Percentiles rank a stretch among this genome's conserved stretches.
phyloP scores from a whole-genome alignment of 805 yeast genomes.

The Clavispora fructus region DNA sequence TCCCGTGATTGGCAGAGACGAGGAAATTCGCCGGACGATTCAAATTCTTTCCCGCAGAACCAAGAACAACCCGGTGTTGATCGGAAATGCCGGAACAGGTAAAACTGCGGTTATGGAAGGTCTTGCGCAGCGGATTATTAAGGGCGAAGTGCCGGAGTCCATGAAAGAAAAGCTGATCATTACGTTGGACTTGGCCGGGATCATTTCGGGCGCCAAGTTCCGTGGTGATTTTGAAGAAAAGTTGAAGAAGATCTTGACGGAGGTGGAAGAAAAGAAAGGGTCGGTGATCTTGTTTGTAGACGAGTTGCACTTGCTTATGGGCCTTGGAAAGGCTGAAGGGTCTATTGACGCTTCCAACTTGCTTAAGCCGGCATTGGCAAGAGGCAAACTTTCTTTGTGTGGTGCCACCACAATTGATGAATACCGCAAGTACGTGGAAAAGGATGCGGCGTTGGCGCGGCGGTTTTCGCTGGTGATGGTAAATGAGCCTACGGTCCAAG shows the following conservation, averaged over 20 bases:
- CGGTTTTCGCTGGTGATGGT: constrained; percentile 86
- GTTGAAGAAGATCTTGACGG: constrained; percentile 72
- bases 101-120: constrained; percentile 97
- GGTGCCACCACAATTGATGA: constrained; percentile 97
- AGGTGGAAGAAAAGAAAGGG: constrained; percentile 75
- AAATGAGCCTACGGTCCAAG: constrained; percentile 85
- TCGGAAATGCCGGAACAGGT: constrained; percentile 98
- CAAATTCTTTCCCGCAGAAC: constrained; percentile 90
- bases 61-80: constrained; percentile 90
- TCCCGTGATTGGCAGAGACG: constrained; percentile 96
- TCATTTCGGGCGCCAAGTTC: constrained; percentile 92
- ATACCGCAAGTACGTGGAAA: constrained; percentile 86
- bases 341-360: constrained; percentile 93
- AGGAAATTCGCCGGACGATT: constrained; percentile 87
- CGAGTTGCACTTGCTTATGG: constrained; percentile 84
- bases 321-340: constrained; percentile 91
- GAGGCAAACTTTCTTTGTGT: constrained; percentile 88
- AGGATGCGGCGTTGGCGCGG: constrained; percentile 93
- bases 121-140: constrained; percentile 84
- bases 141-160: constrained; percentile 91
- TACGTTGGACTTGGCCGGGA: constrained; percentile 79
- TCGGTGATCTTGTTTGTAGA: constrained; percentile 79
- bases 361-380: constrained; percentile 87
- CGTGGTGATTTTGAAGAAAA: constrained; percentile 96
- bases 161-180: constrained; percentile 82